These are phyloP conservation scores for Diplodia corticola DNA, from an alignment of 2,329 filamentous ascomycete genomes.

Conservation along the genomic window DNA sequence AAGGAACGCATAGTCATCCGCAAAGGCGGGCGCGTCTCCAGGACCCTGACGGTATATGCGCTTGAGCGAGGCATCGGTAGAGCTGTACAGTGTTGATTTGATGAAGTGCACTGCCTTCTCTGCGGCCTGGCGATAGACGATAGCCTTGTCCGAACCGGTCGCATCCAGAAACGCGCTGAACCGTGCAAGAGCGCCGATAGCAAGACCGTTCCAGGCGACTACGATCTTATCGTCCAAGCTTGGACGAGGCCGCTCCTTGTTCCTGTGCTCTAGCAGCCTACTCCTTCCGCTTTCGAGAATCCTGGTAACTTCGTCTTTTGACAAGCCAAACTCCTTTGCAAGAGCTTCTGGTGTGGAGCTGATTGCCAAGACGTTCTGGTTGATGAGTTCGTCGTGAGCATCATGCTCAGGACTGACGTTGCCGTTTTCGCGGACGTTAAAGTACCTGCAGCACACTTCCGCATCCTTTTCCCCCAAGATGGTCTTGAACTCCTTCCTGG, in stretches of 20 bases:
- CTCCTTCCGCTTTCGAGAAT: constrained; percentile 67
- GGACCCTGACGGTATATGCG: constrained; percentile 71
- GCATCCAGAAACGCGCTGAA: constrained; percentile 64
- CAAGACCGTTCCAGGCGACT: constrained; percentile 83
- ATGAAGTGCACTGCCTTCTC: constrained; percentile 71
- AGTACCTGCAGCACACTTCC: constrained; percentile 77
- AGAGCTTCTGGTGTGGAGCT: constrained; percentile 67
- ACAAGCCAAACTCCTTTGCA: constrained; percentile 71
- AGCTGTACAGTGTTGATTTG: constrained; percentile 70
- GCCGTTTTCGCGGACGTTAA: constrained; percentile 78
- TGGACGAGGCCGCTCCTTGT: constrained; percentile 73
- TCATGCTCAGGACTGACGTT: constrained; percentile 84
- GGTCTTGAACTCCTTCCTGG: constrained; percentile 77
- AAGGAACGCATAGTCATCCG: constrained; percentile 92
- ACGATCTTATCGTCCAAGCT: constrained; percentile 86
- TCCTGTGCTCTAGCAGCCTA: constrained; percentile 70
- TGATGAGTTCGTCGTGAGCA: constrained; percentile 89
- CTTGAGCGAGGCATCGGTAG: constrained; percentile 62
- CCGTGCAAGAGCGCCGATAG: constrained; percentile 78
- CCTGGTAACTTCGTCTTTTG: constrained; percentile 66
- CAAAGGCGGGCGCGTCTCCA: constrained; percentile 71
- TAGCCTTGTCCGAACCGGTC: constrained; percentile 54
- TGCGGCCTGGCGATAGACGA: constrained; percentile 65
- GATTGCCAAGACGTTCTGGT: constrained; percentile 84
- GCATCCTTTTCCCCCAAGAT: constrained; percentile 70